phyloP scores from a whole-genome alignment of 371 early-diverging fungal genomes.

The Gilbertella persicaria region DNA sequence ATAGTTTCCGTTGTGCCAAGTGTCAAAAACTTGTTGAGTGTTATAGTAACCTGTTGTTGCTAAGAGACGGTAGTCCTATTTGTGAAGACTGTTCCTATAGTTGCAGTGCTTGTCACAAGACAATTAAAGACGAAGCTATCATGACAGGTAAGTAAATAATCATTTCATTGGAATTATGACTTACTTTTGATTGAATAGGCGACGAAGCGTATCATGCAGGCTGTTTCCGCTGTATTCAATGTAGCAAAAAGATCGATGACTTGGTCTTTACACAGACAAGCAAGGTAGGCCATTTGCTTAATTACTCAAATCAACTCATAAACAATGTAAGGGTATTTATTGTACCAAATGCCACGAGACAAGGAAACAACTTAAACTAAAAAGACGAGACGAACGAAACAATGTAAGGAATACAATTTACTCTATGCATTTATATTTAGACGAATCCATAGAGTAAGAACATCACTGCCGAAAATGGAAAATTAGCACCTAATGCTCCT shows the following conservation, averaged over 20 bases:
- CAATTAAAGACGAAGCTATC: slow-evolving; percentile 88
- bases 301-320: neutral
- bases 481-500: neutral
- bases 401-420: neutral
- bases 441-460: neutral
- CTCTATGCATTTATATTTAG: no score
- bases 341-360: slow-evolving; percentile 52
- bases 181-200: slow-evolving; percentile 36
- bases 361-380: slow-evolving; percentile 38
- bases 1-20: slow-evolving; percentile 79
- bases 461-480: neutral
- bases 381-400: slow-evolving; percentile 40
- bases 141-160: slow-evolving; percentile 65
- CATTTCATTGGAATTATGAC: neutral
- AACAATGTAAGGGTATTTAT: slow-evolving; percentile 51
- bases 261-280: slow-evolving; percentile 82
- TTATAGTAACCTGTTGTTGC: slow-evolving; percentile 76
- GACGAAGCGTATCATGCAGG: slow-evolving; percentile 86
- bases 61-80: slow-evolving; percentile 82
- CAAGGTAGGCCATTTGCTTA: slow-evolving; percentile 38
- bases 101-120: slow-evolving; percentile 77
- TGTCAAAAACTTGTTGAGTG: slow-evolving; percentile 76
- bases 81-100: slow-evolving; percentile 88
- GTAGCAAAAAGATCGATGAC: slow-evolving; percentile 73
- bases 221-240: slow-evolving; percentile 81